A percentile compares a stretch with the other conserved stretches of the same genome.
phyloP scores from a whole-genome alignment of 805 yeast genomes.

The Barnettozyma salicaria region DNA sequence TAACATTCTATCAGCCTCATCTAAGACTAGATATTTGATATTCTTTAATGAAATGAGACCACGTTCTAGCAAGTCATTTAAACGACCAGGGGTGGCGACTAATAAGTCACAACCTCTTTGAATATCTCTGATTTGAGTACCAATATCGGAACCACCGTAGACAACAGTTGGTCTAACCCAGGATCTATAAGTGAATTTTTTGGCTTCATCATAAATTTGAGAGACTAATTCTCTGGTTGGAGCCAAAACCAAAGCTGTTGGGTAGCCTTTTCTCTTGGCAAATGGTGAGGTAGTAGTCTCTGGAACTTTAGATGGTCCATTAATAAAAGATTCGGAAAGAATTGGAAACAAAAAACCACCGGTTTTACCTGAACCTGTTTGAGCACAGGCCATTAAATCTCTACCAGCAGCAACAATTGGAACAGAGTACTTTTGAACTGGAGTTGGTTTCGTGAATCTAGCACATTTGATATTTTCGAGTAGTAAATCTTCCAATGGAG shows the following conservation, averaged over 20 bases:
- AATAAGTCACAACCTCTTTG: conserved; percentile 92
- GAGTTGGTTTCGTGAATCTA: conserved; percentile 93
- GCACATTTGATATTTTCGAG: conserved; percentile 84
- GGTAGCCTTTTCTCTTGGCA: conserved; percentile 76
- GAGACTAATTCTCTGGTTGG: conserved; percentile 99
- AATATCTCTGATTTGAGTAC: conserved; percentile 79
- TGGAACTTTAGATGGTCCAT: conserved; percentile 71
- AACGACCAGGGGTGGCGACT: conserved; percentile 99
- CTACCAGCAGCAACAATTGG: conserved; percentile 87
- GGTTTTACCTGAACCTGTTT: conserved; percentile 99
- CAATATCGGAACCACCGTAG: conserved; percentile 97
- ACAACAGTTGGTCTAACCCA: conserved; percentile 97
- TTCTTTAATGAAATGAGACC: conserved; percentile 85
- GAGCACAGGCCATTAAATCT: conserved; percentile 96
- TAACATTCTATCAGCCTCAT: conserved; percentile 99
- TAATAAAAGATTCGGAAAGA: conserved; percentile 79
- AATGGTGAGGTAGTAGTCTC: conserved; percentile 39
- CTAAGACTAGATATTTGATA: conserved; percentile 90
- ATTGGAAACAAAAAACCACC: conserved; percentile 99
- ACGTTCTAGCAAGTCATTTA: conserved; percentile 91
- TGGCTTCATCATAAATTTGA: conserved; percentile 94
- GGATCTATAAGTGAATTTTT: conserved; percentile 92
- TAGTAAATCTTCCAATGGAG: conserved; percentile 83
- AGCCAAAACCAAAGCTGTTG: conserved; percentile 92
- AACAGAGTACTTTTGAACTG: conserved; percentile 89